Evolutionary conservation across 2,329 filamentous ascomycete genomes (phyloP), one percentile per base, ranked within the genome.

Genomic region (Metarhizium guizhouense): DNA sequence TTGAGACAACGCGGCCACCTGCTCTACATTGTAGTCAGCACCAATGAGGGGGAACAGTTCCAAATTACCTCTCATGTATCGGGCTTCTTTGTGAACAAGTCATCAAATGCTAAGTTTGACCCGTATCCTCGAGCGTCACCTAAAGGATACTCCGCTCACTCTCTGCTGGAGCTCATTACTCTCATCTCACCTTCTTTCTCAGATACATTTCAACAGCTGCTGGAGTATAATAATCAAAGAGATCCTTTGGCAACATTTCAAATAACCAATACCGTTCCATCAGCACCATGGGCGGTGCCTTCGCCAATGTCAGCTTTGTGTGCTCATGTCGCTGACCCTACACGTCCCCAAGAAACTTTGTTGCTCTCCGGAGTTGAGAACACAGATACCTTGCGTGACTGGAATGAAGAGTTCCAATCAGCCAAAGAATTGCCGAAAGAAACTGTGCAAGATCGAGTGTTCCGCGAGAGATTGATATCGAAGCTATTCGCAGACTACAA

Each of bases 341-440:
- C 92, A 25, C 84, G 95, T 55, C 89, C 92, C 25, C 94, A 99
- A 73, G 94, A 99, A 76, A 89, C 88, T 51, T 96, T 90, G 68
- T 77, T 99, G 58, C 85, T 97, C 58, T 83, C 89, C 20, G 95
- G 95, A 34, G 86, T 92, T 30, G 94, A 99, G 66, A 96, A 93
- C 68, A 90, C 90, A 0, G 94, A 99, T 67, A 96, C 91, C 4
- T 77, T 99, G 60, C 85, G 94, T 57, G 94, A 99, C 71, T 99
- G 95, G 93, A 99, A 99, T 65, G 94, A 99, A 71, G 94, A 99
- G 68, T 95, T 99, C 68, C 94, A 99, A 72, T 96, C 93, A 2
- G 96, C 94, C 11, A 86, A 90, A 65, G 94, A 99, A 71, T 81
- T 99, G 60, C 92, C 93, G 38, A 93, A 91, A 67, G 93, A 96